Evolutionary conservation across 2,329 filamentous ascomycete genomes (phyloP), one percentile per base, ranked within the genome.

Genomic region (Trichoderma sp.): DNA sequence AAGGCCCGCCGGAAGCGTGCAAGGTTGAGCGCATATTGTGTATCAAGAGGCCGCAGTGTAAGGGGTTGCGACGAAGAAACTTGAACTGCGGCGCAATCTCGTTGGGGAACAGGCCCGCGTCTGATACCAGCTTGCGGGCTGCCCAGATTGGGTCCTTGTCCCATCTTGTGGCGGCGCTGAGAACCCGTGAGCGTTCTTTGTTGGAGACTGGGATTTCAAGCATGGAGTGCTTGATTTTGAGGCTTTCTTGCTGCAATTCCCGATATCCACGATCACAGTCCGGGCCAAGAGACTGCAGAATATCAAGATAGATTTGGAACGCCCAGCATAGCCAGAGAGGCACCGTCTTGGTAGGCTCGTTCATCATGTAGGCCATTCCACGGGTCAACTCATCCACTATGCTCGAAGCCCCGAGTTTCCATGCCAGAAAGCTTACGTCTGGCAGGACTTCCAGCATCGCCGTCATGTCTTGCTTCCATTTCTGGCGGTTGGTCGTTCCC

Each of bases 391-490:
- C 43, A 30, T 52, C 59, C 13, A 63, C 28, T 34, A 63, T 21
- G 14, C 37, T 30, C n/a, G 59, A 11, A 49, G 37, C 1, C 18
- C 28, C 59, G 11, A 49, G 18, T 49, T 60, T 60, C 16, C 24
- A 49, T n/a, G 18, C 39, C 59, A 49, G 26, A 30, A 60, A 60
- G 39, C 59, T 60, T 28, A 60, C 18, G 8, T 60, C 59, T 43
- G 59, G 59, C 59, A 60, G 14, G 1, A 60, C 5, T n/a, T 60
- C 59, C 6, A 60, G 59, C 39, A 60, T 60, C 46, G 59, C 59
- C 37, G 37, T 21, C 59, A 60, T 60, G 18, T 60, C 58, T 60
- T 46, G 58, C 26, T 60, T 32, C 59, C 59, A 60, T 32, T 60
- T 60, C 16, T 49, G 59, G 24, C 26, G 59, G 46, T 46, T 46